phyloP scores from a whole-genome alignment of 2,329 filamentous ascomycete species.

The Lachnellula hyalina region DNA sequence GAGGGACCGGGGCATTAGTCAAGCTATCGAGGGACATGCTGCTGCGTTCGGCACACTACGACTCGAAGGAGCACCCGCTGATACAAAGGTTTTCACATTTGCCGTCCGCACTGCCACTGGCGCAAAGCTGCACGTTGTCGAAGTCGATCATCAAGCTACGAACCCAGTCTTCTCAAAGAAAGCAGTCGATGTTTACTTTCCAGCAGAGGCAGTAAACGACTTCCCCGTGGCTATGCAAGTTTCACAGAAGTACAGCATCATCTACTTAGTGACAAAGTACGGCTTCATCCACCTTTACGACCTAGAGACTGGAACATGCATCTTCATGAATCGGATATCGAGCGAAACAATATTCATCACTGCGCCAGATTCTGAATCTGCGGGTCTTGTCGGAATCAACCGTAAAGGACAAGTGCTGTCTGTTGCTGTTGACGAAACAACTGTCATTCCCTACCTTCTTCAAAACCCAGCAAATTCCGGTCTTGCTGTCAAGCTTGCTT shows the following conservation, averaged over 20 bases:
- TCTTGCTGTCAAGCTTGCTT: slow-evolving; percentile 93
- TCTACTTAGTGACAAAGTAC: slow-evolving; percentile 98
- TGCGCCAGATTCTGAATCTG: slow-evolving; percentile 73
- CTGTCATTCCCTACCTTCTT: slow-evolving; percentile 87
- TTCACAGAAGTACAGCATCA: slow-evolving; percentile 91
- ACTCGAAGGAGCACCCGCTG: slow-evolving; percentile 80
- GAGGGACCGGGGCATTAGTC: slow-evolving; percentile 91
- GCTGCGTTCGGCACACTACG: slow-evolving; percentile 88
- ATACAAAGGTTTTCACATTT: slow-evolving; percentile 96
- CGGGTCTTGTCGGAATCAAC: slow-evolving; percentile 91
- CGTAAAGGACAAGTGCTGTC: slow-evolving; percentile 95
- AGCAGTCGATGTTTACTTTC: slow-evolving; percentile 96
- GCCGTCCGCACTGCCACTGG: slow-evolving; percentile 84
- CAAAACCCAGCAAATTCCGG: slow-evolving; percentile 93
- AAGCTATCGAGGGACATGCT: slow-evolving; percentile 95
- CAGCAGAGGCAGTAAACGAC: slow-evolving; percentile 88
- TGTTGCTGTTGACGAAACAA: slow-evolving; percentile 87
- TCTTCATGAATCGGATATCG: slow-evolving; percentile 99
- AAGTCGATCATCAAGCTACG: slow-evolving; percentile 86
- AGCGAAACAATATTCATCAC: slow-evolving; percentile 99
- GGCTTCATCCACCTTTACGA: slow-evolving; percentile 99
- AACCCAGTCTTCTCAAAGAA: slow-evolving; percentile 93
- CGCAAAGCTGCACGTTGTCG: slow-evolving; percentile 94
- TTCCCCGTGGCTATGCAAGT: slow-evolving; percentile 98
- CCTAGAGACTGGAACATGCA: slow-evolving; percentile 87